A percentile compares a stretch with the other conserved stretches of the same genome.
Conservation (phyloP, 192 early-diverging fungal species). For the Gonapodya sp. region DNA sequence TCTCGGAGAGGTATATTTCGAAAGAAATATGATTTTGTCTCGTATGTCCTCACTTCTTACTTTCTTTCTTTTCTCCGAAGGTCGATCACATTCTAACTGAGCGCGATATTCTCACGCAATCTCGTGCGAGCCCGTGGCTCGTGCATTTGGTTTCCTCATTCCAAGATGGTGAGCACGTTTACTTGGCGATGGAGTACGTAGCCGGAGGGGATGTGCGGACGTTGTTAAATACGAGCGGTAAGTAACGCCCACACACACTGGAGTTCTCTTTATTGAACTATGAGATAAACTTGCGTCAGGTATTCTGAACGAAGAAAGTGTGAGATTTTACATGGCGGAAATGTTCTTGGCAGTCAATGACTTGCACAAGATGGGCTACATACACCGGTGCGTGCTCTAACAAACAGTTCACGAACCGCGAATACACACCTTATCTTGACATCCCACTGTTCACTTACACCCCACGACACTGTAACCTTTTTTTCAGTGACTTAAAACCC, state of each 20-base stretch:
- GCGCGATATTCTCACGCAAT: slow-evolving; percentile 62
- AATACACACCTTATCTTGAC: neutral
- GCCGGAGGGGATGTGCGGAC: slow-evolving; percentile 70
- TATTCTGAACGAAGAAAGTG: slow-evolving; percentile 61
- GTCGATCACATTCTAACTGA: slow-evolving; percentile 62
- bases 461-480: slow-evolving; percentile 8
- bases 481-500: slow-evolving; percentile 39
- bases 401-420: neutral
- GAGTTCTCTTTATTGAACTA: neutral
- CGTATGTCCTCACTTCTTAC: slow-evolving; percentile 35
- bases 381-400: slow-evolving; percentile 53
- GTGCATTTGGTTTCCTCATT: slow-evolving; percentile 87
- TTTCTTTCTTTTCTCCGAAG: slow-evolving; percentile 12
- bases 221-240: slow-evolving; percentile 51
- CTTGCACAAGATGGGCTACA: slow-evolving; percentile 77
- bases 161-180: slow-evolving; percentile 62
- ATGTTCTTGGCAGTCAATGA: slow-evolving; percentile 70
- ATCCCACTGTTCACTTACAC: neutral
- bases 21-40: slow-evolving; percentile 53
- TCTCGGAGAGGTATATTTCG: slow-evolving; percentile 49
- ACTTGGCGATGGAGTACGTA: slow-evolving; percentile 63
- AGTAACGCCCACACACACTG: neutral
- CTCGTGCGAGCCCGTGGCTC: slow-evolving; percentile 65
- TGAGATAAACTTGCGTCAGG: slow-evolving; percentile 18
- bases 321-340: slow-evolving; percentile 82